Percentiles rank a stretch among this genome's conserved stretches.
Evolutionary conservation across 495 filamentous ascomycete species (phyloP).

Genomic region (Durotheca rogersii): DNA sequence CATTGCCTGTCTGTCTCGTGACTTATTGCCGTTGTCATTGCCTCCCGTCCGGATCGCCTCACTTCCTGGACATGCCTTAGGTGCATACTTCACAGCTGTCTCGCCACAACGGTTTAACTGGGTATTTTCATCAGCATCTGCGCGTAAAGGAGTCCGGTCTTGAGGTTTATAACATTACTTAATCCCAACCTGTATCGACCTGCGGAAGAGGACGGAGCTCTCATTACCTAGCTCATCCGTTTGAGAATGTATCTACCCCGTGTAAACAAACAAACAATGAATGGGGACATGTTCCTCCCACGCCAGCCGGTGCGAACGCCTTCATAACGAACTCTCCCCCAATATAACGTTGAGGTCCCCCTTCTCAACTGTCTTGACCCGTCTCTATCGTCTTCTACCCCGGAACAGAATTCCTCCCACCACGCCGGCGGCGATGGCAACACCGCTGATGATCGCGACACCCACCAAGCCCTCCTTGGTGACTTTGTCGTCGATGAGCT

Average conservation of each 20-base stretch:
- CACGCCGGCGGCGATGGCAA: constrained; percentile 90
- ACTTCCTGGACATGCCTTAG: no score
- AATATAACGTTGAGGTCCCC: neutral
- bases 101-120: no score
- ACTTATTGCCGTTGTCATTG: no score
- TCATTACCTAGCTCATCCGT: neutral
- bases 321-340: constrained; percentile 4
- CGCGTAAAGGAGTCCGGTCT: no score
- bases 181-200: no score
- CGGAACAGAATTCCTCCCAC: constrained; percentile 79
- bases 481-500: constrained; percentile 93
- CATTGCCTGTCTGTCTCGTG: no score
- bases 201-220: neutral
- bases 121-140: no score
- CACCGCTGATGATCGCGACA: constrained; percentile 92
- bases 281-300: constrained; percentile 17
- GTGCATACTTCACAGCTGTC: no score
- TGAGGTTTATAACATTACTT: no score
- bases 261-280: constrained; percentile 8
- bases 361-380: neutral
- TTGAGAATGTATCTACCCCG: constrained; percentile 4
- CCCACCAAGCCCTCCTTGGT: constrained; percentile 90
- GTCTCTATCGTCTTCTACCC: constrained; percentile 30
- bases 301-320: constrained; percentile 11
- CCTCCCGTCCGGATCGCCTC: no score